Base-by-base conservation (phyloP, 768 basidiomycete genomes). In the Tricholoma sp. region DNA sequence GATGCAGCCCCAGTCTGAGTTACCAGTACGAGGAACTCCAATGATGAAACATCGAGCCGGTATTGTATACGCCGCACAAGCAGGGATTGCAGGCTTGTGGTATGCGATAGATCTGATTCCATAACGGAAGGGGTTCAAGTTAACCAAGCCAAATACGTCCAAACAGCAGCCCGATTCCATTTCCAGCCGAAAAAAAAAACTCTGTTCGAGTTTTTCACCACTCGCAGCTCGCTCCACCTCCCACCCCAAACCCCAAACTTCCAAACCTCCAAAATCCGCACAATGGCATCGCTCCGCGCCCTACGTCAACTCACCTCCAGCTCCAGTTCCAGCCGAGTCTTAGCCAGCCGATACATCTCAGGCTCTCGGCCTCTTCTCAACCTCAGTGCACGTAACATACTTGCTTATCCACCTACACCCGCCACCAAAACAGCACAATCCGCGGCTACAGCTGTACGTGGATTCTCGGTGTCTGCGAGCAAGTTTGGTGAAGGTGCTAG, bases 251-350 rank as follows among this genome's bases (percentile, higher is more conserved):
- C 24, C 24, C 24, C 24, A 5, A 27, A 27, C 24, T 27, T n/a
- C n/a, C 24, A 27, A 27, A 27, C 24, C 24, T n/a, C n/a, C n/a
- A n/a, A n/a, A 27, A 27, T 5, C 24, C 2, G 66, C 56, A 57
- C 45, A 47, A 88, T 89, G 87, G 87, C 86, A 71, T 76, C 81
- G 54, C 61, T 84, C 51, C 84, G 85, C 69, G 72, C 76, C 62
- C 76, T 88, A 57, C 83, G 86, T 66, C 82, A 83, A 59, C 68
- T 83, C 34, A 67, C 82, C 31, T 70, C 77, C 47, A 65, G 74
- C 31, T 70, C 77, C 47, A 65, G 74, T 9, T 79, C 81, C 8
- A 71, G 76, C 60, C 72, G 80, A 60, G 58, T 74, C n/a, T 46
- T 66, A 27, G 54, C 67, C 27, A 56, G 65, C 29, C 66, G 74